Percentiles rank a stretch among this genome's conserved stretches.
Evolutionary conservation across 495 filamentous ascomycete genomes (phyloP).

Genomic region (Beverwykella pulmonaria): DNA sequence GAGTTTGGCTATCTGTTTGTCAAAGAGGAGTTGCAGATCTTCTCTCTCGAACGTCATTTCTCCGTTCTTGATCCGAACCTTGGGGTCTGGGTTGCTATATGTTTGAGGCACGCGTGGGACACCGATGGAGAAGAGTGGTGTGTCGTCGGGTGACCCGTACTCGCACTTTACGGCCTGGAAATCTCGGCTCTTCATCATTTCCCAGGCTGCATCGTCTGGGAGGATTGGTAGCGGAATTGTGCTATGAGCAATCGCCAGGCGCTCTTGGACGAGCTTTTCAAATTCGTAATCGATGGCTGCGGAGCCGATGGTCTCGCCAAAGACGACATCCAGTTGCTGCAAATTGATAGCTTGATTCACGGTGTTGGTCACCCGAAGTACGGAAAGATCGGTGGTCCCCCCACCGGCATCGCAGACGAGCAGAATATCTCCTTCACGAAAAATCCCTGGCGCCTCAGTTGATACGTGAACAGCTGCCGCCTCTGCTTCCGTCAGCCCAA

Average conservation of each 20-base stretch:
- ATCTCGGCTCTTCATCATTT: conserved; percentile 43
- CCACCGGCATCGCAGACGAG: conserved; percentile 61
- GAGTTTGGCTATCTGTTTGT: conserved; percentile 59
- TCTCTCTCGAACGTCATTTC: conserved; percentile 47
- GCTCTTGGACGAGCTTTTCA: conserved; percentile 35
- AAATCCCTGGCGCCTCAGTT: conserved; percentile 45
- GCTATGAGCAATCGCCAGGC: conserved; percentile 32
- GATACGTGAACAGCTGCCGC: conserved; percentile 64
- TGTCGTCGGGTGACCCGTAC: conserved; percentile 46
- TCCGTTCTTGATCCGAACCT: conserved; percentile 46
- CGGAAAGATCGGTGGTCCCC: conserved; percentile 52
- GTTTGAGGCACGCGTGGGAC: conserved; percentile 45
- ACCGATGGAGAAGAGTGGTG: conserved; percentile 40
- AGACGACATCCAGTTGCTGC: conserved; percentile 50
- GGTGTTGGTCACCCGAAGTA: conserved; percentile 38
- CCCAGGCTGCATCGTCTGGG: conserved; percentile 40
- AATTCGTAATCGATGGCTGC: conserved; percentile 42
- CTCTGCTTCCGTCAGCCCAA: conserved; percentile 71
- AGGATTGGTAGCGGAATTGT: conserved; percentile 21
- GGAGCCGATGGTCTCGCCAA: conserved; percentile 42
- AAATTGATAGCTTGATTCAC: conserved; percentile 41
- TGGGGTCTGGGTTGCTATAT: conserved; percentile 46
- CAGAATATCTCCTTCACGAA: conserved; percentile 51
- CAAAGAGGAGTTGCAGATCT: conserved; percentile 58
- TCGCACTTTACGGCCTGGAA: conserved; percentile 46